A percentile compares a stretch with the other conserved stretches of the same genome.
Conservation (phyloP, 2,329 filamentous ascomycete genomes). For the Graphiopsis chlorocephala region DNA sequence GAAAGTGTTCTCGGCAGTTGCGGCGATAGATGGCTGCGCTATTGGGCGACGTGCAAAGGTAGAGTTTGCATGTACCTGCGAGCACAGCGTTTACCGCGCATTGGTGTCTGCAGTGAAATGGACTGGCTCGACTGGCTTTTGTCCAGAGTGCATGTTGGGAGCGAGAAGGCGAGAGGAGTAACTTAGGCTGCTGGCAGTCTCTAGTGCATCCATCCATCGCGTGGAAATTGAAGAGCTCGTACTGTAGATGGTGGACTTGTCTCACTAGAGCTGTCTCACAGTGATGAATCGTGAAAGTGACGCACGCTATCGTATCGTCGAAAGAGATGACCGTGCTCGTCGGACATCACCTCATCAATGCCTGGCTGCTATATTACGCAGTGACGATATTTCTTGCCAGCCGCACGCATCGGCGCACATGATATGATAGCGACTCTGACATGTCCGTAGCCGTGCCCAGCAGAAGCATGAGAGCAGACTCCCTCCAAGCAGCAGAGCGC, state of each 20-base stretch:
- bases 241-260: conserved; percentile 4
- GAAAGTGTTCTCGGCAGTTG: neutral
- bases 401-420: neutral
- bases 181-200: neutral
- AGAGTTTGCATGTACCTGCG: conserved; percentile 7
- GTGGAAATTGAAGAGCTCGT: conserved; percentile 7
- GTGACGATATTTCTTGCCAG: neutral
- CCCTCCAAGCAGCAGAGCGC: conserved; percentile 2
- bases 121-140: neutral
- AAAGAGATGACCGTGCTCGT: neutral
- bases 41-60: neutral
- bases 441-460: neutral
- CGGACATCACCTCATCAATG: neutral
- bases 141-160: neutral
- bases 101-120: conserved; percentile 5
- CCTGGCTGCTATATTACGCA: neutral
- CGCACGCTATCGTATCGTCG: neutral
- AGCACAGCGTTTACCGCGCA: conserved; percentile 2
- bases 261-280: neutral
- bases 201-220: neutral
- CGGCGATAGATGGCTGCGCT: neutral
- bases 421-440: neutral
- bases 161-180: neutral
- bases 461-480: neutral
- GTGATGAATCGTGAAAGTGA: neutral